Percentiles rank a stretch among this genome's conserved stretches.
Conservation (phyloP, 2,329 filamentous ascomycete species). For the Neodidymelliopsis sp. region DNA sequence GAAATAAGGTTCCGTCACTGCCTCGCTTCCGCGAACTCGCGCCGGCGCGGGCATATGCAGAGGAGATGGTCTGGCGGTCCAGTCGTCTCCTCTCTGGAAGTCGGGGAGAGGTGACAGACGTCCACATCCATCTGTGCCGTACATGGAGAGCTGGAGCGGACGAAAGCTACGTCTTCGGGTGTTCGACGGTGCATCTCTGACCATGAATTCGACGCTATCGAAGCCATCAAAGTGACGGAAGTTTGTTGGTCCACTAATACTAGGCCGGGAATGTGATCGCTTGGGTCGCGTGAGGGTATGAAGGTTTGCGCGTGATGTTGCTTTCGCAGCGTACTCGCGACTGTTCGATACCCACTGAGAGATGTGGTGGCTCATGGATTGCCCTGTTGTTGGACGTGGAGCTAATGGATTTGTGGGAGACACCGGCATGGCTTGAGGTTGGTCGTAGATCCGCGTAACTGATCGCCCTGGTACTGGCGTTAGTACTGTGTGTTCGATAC, state of each 20-base stretch:
- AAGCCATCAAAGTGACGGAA: constrained; percentile 46
- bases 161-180: constrained; percentile 46
- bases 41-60: constrained; percentile 45
- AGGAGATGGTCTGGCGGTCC: constrained; percentile 34
- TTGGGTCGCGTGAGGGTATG: constrained; percentile 41
- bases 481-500: not conserved
- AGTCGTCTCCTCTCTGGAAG: constrained; percentile 40
- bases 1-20: constrained; percentile 36
- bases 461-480: constrained; percentile 4
- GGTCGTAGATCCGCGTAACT: constrained; percentile 34
- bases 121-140: constrained; percentile 39
- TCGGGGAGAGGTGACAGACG: constrained; percentile 51
- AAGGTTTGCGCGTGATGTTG: constrained; percentile 45
- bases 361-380: constrained; percentile 44
- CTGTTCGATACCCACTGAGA: constrained; percentile 47
- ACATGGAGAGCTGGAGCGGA: constrained; percentile 51
- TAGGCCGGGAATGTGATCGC: constrained; percentile 45
- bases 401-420: constrained; percentile 19
- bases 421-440: constrained; percentile 43
- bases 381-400: constrained; percentile 44
- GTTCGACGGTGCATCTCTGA: constrained; percentile 41
- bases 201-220: constrained; percentile 43
- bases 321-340: constrained; percentile 46
- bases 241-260: constrained; percentile 47
- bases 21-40: constrained; percentile 42